phyloP scores from a whole-genome alignment of 805 yeast species.

The Phaffomyces thermotolerans region DNA sequence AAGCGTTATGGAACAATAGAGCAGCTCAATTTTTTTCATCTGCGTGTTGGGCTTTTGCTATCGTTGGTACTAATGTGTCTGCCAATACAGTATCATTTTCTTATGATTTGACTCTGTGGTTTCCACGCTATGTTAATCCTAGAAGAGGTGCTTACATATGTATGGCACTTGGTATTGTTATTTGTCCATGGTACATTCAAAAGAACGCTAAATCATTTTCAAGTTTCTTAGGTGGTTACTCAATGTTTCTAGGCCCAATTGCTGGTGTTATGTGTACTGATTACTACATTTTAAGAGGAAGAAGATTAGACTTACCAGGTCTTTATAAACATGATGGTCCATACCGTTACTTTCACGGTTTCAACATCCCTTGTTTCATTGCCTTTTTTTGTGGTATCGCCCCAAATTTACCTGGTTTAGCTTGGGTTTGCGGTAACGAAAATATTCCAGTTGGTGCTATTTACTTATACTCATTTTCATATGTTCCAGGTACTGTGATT shows the following conservation, averaged over 20 bases:
- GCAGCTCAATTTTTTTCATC: conserved; percentile 21
- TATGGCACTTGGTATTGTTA: conserved; percentile 56
- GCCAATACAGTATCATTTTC: conserved; percentile 59
- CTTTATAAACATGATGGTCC: conserved; percentile 43
- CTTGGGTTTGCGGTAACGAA: conserved; percentile 51
- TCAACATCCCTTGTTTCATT: conserved; percentile 72
- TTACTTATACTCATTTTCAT: conserved; percentile 39
- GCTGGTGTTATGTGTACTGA: conserved; percentile 57
- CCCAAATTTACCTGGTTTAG: conserved; percentile 33
- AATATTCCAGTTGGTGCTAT: conserved; percentile 69
- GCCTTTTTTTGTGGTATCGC: conserved; percentile 43
- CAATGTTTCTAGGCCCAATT: conserved; percentile 72
- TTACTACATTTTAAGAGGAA: conserved; percentile 65
- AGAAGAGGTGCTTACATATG: conserved; percentile 60
- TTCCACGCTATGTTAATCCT: conserved; percentile 52
- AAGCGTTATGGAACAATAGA: conserved; percentile 26
- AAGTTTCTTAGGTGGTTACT: conserved; percentile 67
- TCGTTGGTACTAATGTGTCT: conserved; percentile 63
- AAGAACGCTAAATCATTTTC: conserved; percentile 60
- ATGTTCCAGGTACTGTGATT: conserved; percentile 55
- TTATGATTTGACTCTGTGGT: conserved; percentile 48
- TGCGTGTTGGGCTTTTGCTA: conserved; percentile 18
- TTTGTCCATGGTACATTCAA: conserved; percentile 66
- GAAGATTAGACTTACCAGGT: conserved; percentile 53
- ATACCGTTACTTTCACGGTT: conserved; percentile 56